These are phyloP conservation scores for Pythium dissimile DNA, from an alignment of 352 stramenopile genomes.

Conservation along the genomic window DNA sequence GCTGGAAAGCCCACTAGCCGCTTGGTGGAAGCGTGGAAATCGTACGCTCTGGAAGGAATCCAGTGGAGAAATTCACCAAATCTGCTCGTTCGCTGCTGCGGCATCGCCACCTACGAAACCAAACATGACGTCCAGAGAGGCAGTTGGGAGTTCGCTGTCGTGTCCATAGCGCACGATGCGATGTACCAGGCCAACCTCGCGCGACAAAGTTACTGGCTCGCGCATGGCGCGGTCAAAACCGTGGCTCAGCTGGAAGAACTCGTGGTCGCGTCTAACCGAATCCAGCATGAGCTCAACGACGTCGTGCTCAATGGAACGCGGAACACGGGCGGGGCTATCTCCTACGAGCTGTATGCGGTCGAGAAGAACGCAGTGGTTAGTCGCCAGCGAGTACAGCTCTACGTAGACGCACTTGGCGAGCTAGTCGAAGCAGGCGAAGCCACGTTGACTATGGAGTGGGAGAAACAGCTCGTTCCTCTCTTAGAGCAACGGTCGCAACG, in stretches of 20 bases:
- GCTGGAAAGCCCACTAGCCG: background rate
- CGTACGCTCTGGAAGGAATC: background rate
- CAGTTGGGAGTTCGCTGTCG: conserved; percentile 54
- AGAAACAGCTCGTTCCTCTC: background rate
- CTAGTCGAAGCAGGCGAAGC: background rate
- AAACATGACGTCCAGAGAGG: conserved; percentile 9
- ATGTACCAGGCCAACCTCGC: conserved; percentile 47
- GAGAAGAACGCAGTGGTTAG: conserved; percentile 49
- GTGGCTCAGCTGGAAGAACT: conserved; percentile 29
- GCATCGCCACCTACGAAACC: background rate
- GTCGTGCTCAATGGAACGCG: conserved; percentile 27
- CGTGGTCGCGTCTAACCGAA: conserved; percentile 26
- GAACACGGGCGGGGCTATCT: conserved; percentile 18
- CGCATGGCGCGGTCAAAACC: conserved; percentile 16
- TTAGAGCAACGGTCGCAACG: background rate
- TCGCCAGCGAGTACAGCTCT: conserved; percentile 36
- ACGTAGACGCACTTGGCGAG: conserved; percentile 16
- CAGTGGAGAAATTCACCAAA: background rate
- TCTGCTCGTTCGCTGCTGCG: conserved; percentile 1
- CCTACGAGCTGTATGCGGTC: conserved; percentile 48
- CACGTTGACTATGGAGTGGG: background rate
- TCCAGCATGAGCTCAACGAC: conserved; percentile 14
- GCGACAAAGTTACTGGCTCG: conserved; percentile 41
- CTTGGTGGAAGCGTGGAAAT: background rate
- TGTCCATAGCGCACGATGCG: conserved; percentile 46